Base-by-base conservation (phyloP, 129 eudicot species). In the Scalesia atractyloides region DNA sequence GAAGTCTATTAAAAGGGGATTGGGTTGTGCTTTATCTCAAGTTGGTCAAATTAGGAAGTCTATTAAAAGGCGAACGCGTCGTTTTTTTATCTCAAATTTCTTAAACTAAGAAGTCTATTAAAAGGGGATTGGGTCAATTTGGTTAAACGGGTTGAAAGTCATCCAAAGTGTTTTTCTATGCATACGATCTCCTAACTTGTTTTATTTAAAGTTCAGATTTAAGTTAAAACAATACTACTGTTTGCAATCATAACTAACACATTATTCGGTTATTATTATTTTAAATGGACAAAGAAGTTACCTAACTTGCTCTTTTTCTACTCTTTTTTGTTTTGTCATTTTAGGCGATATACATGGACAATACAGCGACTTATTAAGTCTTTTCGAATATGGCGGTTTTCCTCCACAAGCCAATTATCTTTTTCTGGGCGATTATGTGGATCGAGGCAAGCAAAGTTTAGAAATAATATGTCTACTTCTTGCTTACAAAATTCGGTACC, bases 311-410 rank as follows among this genome's bases (percentile, higher is more conserved):
- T 49, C 54, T 19, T 52, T 52, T 52, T 16, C 11, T 9, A 6
- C 8, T 37, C 1, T 17, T 10, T 33, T 39, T 66, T 67, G 7
- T 9, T 14, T 41, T 13, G 9, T 53, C n/a, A 48, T 80, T 67
- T 79, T 85, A 90, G 94, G 97, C 41, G 97, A 90, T 76, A 90
- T 87, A 78, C 97, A 90, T 76, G 97, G 97, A 76, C 97, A 90
- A 59, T 90, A 90, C 57, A 90, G 91, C 26, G 94, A 90, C 64
- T 68, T 85, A n/a, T 68, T 91, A 49, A 64, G 97, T 64, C 94
- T 90, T 19, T 90, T 90, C 54, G 97, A 90, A 67, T 87, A 90
- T 34, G 97, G 91, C 9, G 95, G 96, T 19, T 88, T 86, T 62
- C 97, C 94, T 74, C 97, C 96, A 10, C 75, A 91, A 61, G 77